A percentile compares a stretch with the other conserved stretches of the same genome.
These are phyloP conservation scores for Filobasidium floriforme DNA, from an alignment of 768 basidiomycete genomes.

Conservation along the genomic window DNA sequence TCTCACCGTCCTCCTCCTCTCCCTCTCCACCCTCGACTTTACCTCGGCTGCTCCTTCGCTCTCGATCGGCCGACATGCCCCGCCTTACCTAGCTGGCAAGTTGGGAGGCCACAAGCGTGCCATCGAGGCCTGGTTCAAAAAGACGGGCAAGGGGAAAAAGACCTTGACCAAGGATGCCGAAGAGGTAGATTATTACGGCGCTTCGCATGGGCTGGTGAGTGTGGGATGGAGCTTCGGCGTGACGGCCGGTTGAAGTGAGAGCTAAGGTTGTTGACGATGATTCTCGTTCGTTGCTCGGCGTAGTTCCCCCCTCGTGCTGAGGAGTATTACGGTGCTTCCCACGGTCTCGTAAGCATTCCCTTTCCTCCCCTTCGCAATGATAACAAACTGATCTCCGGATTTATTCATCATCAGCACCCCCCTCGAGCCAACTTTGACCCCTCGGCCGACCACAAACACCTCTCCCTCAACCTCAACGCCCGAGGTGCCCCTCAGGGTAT, in stretches of 20 bases:
- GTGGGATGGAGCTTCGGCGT: neutral
- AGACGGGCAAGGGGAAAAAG: neutral
- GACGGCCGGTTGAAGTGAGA: no score
- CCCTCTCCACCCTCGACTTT: neutral
- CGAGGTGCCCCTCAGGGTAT: conserved; percentile 16
- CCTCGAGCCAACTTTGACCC: conserved; percentile 21
- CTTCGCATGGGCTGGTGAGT: conserved; percentile 38
- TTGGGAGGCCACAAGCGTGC: conserved; percentile 25
- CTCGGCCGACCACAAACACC: conserved; percentile 21
- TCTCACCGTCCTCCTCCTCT: neutral
- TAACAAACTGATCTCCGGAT: no score
- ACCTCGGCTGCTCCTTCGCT: neutral
- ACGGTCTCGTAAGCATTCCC: no score
- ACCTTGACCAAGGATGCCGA: neutral
- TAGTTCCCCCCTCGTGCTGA: no score
- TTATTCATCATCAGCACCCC: no score
- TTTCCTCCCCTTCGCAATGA: no score
- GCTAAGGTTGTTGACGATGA: no score
- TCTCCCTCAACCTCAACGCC: conserved; percentile 12
- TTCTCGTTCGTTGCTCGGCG: no score
- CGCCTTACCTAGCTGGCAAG: conserved; percentile 33
- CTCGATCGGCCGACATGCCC: conserved; percentile 39
- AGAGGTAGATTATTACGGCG: conserved; percentile 29
- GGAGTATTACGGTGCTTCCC: no score
- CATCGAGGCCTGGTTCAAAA: conserved; percentile 9